A percentile compares a stretch with the other conserved stretches of the same genome.
Conservation (phyloP, 176 grass and related monocot species). For the Oryza officinalis region DNA sequence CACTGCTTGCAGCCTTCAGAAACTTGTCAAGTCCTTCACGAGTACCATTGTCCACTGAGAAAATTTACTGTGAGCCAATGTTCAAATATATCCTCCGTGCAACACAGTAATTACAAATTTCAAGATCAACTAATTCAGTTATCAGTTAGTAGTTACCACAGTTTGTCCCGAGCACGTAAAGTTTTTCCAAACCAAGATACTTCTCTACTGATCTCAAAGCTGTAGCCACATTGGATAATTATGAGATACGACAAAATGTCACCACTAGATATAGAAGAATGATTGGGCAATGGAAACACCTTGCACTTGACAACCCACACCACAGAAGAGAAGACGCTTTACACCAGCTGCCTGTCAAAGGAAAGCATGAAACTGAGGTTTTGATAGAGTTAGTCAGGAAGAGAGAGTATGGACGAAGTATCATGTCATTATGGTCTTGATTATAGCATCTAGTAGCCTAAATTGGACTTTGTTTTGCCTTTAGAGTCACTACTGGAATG, state of each 20-base stretch:
- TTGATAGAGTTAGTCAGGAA: slow-evolving; percentile 1
- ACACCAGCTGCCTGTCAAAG: slow-evolving; percentile 87
- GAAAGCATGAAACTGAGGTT: slow-evolving; percentile 8
- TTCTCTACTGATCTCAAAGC: slow-evolving; percentile 94
- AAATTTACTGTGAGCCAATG: slow-evolving; percentile 22
- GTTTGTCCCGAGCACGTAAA: slow-evolving; percentile 98
- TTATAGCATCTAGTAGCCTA: neutral
- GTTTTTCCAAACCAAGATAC: slow-evolving; percentile 95
- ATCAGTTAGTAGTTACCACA: slow-evolving; percentile 67
- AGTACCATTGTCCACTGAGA: slow-evolving; percentile 91
- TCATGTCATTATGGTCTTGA: neutral
- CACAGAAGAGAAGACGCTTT: slow-evolving; percentile 95
- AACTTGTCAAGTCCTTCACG: slow-evolving; percentile 93
- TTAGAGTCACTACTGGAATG: neutral
- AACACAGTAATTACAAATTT: neutral
- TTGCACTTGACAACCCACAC: slow-evolving; percentile 98
- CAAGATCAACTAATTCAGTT: neutral
- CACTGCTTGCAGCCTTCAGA: slow-evolving; percentile 82
- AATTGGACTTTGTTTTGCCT: neutral
- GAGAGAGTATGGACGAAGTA: neutral
- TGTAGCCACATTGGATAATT: slow-evolving; percentile 57
- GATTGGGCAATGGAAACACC: slow-evolving; percentile 40
- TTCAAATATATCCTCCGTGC: slow-evolving; percentile 10
- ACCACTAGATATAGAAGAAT: slow-evolving; percentile 7
- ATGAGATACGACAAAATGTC: slow-evolving; percentile 39